A percentile compares a stretch with the other conserved stretches of the same genome.
Conservation (phyloP, 805 yeast genomes). For the Lachancea thermotolerans region DNA sequence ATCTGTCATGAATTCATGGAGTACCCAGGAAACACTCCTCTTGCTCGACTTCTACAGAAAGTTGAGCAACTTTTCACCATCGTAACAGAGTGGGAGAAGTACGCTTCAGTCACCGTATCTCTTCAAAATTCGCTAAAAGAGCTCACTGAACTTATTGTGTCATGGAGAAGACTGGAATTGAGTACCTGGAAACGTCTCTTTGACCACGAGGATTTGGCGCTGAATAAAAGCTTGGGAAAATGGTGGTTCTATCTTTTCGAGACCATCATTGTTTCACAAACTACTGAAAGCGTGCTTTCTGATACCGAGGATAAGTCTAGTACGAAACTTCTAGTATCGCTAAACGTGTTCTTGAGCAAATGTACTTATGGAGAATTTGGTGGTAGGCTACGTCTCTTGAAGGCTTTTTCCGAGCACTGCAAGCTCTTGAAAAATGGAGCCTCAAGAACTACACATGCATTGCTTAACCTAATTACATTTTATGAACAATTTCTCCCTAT, state of each 20-base stretch:
- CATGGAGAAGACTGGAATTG: conserved; percentile 87
- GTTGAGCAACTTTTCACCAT: conserved; percentile 80
- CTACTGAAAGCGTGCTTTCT: conserved; percentile 10
- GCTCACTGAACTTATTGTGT: conserved; percentile 63
- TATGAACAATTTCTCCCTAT: conserved; percentile 57
- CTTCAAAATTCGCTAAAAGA: conserved; percentile 48
- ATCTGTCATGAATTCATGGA: conserved; percentile 59
- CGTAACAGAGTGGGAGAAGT: conserved; percentile 89
- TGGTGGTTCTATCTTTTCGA: conserved; percentile 95
- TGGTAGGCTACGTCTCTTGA: conserved; percentile 51
- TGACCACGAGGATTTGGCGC: conserved; percentile 47
- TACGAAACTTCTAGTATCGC: conserved; percentile 41
- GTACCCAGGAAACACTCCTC: conserved; percentile 60
- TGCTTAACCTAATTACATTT: conserved; percentile 42
- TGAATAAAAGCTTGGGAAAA: conserved; percentile 50
- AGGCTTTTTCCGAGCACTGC: conserved; percentile 58
- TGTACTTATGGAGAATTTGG: conserved; percentile 70
- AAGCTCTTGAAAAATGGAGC: conserved; percentile 25
- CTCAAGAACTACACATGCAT: conserved; percentile 20
- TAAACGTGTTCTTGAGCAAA: conserved; percentile 70
- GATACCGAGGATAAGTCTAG: conserved; percentile 10
- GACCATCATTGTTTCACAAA: conserved; percentile 48
- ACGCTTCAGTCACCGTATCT: conserved; percentile 74
- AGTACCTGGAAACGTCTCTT: conserved; percentile 79
- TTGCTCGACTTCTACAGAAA: conserved; percentile 72